Percentiles rank a stretch among this genome's conserved stretches.
Conservation (phyloP, 2,329 filamentous ascomycete genomes). For the Gaeumannomyces sp. region DNA sequence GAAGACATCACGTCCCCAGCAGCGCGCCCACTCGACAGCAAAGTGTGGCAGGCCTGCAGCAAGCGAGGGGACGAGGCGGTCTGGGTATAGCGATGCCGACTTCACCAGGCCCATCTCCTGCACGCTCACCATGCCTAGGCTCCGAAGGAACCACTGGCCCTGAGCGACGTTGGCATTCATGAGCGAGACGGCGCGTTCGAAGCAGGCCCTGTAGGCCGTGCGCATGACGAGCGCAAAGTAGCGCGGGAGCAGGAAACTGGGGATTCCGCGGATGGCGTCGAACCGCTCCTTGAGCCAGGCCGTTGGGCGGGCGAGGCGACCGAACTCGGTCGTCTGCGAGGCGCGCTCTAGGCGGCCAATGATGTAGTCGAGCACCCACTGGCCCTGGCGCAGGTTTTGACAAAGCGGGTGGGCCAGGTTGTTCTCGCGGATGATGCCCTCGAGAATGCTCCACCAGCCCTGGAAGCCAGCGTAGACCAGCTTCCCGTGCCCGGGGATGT, state of each 20-base stretch:
- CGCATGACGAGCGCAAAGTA: conserved; percentile 89
- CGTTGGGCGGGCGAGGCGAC: conserved; percentile 58
- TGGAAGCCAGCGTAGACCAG: conserved; percentile 95
- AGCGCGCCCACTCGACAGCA: conserved; percentile 85
- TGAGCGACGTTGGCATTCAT: conserved; percentile 72
- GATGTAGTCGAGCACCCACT: conserved; percentile 90
- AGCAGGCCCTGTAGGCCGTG: conserved; percentile 79
- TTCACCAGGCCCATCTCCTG: conserved; percentile 87
- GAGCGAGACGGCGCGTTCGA: conserved; percentile 69
- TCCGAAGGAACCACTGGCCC: conserved; percentile 85
- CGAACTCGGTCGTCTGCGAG: conserved; percentile 55
- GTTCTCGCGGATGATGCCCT: conserved; percentile 79
- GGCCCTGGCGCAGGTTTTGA: conserved; percentile 82
- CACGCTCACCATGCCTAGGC: conserved; percentile 81
- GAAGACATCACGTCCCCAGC: conserved; percentile 96
- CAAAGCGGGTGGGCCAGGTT: conserved; percentile 90
- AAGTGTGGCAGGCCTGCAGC: conserved; percentile 94
- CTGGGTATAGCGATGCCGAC: conserved; percentile 84
- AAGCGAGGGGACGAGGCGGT: conserved; percentile 75
- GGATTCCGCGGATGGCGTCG: conserved; percentile 75
- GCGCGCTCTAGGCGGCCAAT: conserved; percentile 70
- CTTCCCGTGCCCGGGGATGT: conserved; percentile 75
- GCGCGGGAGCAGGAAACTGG: conserved; percentile 82
- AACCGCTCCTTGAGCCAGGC: conserved; percentile 80
- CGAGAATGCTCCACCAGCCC: conserved; percentile 93